Evolutionary conservation across 352 stramenopile species (phyloP).

Genomic region (Phytopythium sindhum): DNA sequence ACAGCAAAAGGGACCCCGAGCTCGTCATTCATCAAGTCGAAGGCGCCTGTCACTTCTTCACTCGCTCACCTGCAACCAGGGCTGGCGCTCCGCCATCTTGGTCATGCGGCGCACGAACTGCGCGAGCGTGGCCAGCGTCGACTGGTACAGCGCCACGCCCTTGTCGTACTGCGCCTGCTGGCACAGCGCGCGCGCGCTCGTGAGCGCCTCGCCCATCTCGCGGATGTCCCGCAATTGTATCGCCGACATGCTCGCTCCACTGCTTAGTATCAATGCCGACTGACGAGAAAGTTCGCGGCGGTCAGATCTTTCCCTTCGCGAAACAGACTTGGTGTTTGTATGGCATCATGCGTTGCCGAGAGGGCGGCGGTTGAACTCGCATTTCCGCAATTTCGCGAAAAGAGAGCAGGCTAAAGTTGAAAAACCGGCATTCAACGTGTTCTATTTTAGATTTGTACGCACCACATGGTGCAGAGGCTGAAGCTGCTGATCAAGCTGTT

Average conservation of each 20-base stretch:
- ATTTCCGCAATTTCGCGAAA: neutral
- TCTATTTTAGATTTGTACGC: neutral
- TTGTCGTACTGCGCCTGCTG: conserved; percentile 62
- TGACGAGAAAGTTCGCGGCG: neutral
- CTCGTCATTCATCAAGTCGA: neutral
- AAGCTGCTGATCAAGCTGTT: neutral
- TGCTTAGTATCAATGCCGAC: no score
- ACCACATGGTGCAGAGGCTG: neutral
- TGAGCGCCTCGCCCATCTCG: conserved; percentile 62
- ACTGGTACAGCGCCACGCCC: conserved; percentile 52
- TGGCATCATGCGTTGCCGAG: neutral
- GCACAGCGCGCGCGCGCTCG: conserved; percentile 55
- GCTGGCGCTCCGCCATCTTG: conserved; percentile 73
- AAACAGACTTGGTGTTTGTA: neutral
- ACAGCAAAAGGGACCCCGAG: neutral
- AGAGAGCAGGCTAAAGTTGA: neutral
- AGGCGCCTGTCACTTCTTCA: neutral
- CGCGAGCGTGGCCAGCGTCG: conserved; percentile 50
- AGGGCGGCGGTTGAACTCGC: neutral
- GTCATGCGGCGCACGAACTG: conserved; percentile 66
- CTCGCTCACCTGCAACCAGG: conserved; percentile 51
- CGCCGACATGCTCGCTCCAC: conserved; percentile 20
- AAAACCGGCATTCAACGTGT: neutral
- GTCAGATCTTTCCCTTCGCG: neutral
- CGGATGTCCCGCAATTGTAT: conserved; percentile 67